A percentile compares a stretch with the other conserved stretches of the same genome.
phyloP scores from a whole-genome alignment of 495 filamentous ascomycete species.

The Hyaloscypha hepaticicola region DNA sequence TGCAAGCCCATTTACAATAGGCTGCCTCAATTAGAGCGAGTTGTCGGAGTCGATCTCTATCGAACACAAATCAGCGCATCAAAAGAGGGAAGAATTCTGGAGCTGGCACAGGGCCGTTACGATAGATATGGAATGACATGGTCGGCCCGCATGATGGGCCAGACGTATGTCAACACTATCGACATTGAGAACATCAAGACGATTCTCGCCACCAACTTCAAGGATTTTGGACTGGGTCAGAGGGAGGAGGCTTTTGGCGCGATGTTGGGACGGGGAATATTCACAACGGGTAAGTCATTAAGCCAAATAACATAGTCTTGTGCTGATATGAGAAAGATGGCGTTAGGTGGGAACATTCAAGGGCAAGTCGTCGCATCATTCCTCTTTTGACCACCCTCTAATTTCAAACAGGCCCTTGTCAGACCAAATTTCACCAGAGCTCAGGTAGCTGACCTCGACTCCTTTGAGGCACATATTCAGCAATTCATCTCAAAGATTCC shows the following conservation, averaged over 20 bases:
- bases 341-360: constrained; percentile 55
- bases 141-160: constrained; percentile 19
- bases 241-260: constrained; percentile 46
- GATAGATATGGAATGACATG: constrained; percentile 16
- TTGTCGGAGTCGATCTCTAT: constrained; percentile 21
- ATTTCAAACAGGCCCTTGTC: constrained; percentile 35
- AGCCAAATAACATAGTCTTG: neutral
- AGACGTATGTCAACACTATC: constrained; percentile 43
- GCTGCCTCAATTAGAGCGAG: constrained; percentile 25
- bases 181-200: constrained; percentile 77
- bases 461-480: constrained; percentile 57
- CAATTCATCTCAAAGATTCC: constrained; percentile 50
- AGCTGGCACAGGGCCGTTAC: constrained; percentile 11
- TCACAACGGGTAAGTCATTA: constrained; percentile 49
- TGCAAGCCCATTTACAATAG: constrained; percentile 18
- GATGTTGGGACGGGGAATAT: constrained; percentile 62
- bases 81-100: constrained; percentile 18
- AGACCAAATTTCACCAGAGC: constrained; percentile 48
- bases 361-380: constrained; percentile 25
- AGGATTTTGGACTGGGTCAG: constrained; percentile 47
- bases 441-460: constrained; percentile 50
- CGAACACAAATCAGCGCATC: constrained; percentile 16
- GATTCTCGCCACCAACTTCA: constrained; percentile 65
- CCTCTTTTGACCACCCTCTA: neutral
- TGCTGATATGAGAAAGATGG: constrained; percentile 46